These are phyloP conservation scores for Pyricularia grisea DNA, from an alignment of 2,329 filamentous ascomycete species.

Conservation along the genomic window DNA sequence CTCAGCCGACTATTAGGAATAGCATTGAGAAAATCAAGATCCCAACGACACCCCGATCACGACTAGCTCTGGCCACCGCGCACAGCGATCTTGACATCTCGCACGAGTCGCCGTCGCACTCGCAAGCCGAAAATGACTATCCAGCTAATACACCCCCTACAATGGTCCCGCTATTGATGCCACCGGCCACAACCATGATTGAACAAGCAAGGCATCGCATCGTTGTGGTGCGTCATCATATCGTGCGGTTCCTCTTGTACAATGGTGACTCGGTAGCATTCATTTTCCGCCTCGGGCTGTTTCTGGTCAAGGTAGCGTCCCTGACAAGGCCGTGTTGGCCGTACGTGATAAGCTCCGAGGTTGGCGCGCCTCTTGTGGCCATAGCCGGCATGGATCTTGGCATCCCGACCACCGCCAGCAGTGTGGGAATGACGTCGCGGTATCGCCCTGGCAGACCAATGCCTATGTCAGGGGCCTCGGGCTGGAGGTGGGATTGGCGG, in stretches of 20 bases:
- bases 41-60: slow-evolving; percentile 18
- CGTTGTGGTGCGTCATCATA: slow-evolving; percentile 25
- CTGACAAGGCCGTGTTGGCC: slow-evolving; percentile 64
- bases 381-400: slow-evolving; percentile 60
- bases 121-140: neutral
- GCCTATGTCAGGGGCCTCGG: neutral
- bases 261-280: slow-evolving; percentile 23
- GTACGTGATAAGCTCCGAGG: slow-evolving; percentile 52
- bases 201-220: slow-evolving; percentile 23
- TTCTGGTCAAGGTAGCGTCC: slow-evolving; percentile 58
- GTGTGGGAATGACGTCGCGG: neutral
- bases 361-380: slow-evolving; percentile 58
- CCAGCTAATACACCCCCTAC: slow-evolving; percentile 7
- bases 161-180: slow-evolving; percentile 36
- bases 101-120: neutral
- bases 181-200: slow-evolving; percentile 31
- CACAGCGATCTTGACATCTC: neutral
- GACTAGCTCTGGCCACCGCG: slow-evolving; percentile 7
- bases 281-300: slow-evolving; percentile 47
- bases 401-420: slow-evolving; percentile 17
- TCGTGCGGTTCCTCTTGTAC: slow-evolving; percentile 17
- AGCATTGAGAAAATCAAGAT: slow-evolving; percentile 21
- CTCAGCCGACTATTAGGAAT: slow-evolving; percentile 18
- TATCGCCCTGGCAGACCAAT: neutral
- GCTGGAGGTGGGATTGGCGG: slow-evolving; percentile 23